Evolutionary conservation across 352 stramenopile genomes (phyloP), one percentile per base, ranked within the genome.

Genomic region (Phytophthora multivora): DNA sequence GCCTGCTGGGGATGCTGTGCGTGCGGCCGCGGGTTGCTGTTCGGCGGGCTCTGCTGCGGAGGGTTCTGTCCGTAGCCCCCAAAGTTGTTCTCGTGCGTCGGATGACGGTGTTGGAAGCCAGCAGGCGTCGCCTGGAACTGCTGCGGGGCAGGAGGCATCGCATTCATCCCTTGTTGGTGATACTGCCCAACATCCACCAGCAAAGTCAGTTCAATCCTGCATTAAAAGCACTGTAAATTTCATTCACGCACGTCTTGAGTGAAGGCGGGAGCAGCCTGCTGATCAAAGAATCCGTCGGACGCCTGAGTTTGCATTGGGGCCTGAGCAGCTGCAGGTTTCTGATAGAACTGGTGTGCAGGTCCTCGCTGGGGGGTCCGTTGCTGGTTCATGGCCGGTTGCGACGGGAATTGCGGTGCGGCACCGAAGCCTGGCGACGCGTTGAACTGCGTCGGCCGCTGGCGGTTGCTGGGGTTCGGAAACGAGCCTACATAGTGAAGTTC

Each of bases 391-490:
- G 69, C 62, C 16, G 71, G 75, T 41, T 77, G 75, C 51, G 59
- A 39, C 49, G 72, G 56, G 46, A 73, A 79, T 51, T 79, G 59
- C 25, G 70, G 71, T 18, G 74, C 55, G 28, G 50, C 49, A n/a
- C 26, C 30, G 47, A 69, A 71, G 16, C 51, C 64, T 15, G 49
- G 40, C 26, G 64, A 38, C 18, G 41, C n/a, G 31, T 67, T 59
- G 55, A 75, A 59, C 58, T 75, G 45, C 16, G 42, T 47, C 40
- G 79, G 71, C 1, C 73, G 71, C 69, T 82, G 76, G 11, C 69
- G 78, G 48, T 82, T 77, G 49, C 79, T 88, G 2, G 74, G 67
- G 21, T 88, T 83, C 45, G 73, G 75, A 59, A 90, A 90, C 4
- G 79, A 77, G 4, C 83, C 82, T 90, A 64, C 5, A 61, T 11